A percentile compares a stretch with the other conserved stretches of the same genome.
phyloP scores from a whole-genome alignment of 345 rosid genomes.

The sweet orange (Citrus sinensis) region DNA sequence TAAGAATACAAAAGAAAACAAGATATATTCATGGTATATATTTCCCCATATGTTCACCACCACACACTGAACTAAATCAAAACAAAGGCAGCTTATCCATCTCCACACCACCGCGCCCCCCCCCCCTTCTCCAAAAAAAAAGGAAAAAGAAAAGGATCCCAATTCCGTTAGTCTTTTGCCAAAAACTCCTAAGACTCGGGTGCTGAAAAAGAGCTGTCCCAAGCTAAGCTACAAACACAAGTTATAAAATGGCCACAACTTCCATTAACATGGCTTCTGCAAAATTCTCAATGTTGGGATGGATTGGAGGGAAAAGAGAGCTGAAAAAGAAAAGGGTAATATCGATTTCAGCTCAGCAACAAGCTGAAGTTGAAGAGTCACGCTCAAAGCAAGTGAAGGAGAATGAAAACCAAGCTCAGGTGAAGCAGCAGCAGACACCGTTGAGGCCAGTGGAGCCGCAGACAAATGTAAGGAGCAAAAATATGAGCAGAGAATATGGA shows the following conservation, averaged over 20 bases:
- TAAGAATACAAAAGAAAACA: no score
- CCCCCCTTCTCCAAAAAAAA: background rate
- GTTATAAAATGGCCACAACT: constrained; percentile 38
- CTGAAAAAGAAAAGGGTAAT: constrained; percentile 13
- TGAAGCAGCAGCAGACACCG: constrained; percentile 37
- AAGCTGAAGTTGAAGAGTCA: constrained; percentile 35
- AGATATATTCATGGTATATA: no score
- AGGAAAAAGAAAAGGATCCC: constrained; percentile 1
- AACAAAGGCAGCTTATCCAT: constrained; percentile 26
- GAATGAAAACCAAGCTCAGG: constrained; percentile 19
- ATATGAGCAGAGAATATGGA: constrained; percentile 64
- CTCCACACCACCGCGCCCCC: no score
- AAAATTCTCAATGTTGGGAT: constrained; percentile 42
- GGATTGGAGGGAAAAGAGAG: constrained; percentile 21
- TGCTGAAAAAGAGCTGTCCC: background rate
- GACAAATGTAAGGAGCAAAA: constrained; percentile 71
- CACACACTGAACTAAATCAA: background rate
- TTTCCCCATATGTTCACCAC: background rate
- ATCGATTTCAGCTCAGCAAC: constrained; percentile 43
- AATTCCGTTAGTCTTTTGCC: background rate
- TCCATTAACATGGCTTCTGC: constrained; percentile 49
- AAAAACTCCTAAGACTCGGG: background rate
- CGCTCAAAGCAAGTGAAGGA: constrained; percentile 13
- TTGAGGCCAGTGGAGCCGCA: constrained; percentile 85
- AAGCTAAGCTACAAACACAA: background rate